phyloP scores from a whole-genome alignment of 805 yeast genomes.

The Ogataea corticis region DNA sequence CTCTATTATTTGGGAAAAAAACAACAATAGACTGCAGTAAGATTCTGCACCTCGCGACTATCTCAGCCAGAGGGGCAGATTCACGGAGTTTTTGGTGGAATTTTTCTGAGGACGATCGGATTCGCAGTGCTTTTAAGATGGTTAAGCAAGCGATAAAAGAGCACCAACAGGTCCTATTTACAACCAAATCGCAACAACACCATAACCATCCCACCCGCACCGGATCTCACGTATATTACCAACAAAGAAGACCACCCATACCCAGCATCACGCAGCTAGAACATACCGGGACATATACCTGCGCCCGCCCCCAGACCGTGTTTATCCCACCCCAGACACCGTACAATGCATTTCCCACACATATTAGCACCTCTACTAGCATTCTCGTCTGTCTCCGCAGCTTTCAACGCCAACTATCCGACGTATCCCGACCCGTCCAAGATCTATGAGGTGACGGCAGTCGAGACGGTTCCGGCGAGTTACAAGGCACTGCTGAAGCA shows the following conservation, averaged over 20 bases:
- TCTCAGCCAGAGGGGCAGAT: background rate
- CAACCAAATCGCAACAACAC: too few relatives aligned
- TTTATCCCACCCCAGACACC: too few relatives aligned
- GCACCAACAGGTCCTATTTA: too few relatives aligned
- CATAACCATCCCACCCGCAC: too few relatives aligned
- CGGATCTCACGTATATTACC: too few relatives aligned
- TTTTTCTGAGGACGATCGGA: background rate
- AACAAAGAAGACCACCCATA: too few relatives aligned
- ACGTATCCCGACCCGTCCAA: conserved; percentile 14
- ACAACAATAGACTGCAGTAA: background rate
- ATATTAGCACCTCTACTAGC: background rate
- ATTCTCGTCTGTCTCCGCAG: conserved; percentile 2
- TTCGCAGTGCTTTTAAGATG: background rate
- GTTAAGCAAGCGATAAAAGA: background rate
- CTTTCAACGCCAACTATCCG: conserved; percentile 8
- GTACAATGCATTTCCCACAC: background rate
- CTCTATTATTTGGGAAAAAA: conserved; percentile 5
- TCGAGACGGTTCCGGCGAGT: conserved; percentile 9
- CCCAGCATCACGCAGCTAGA: too few relatives aligned
- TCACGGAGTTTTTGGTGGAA: background rate
- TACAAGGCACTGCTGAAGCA: background rate
- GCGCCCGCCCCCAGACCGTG: too few relatives aligned
- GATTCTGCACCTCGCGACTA: background rate
- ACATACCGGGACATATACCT: too few relatives aligned
- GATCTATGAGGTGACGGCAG: conserved; percentile 21